A percentile compares a stretch with the other conserved stretches of the same genome.
Evolutionary conservation across 2,329 filamentous ascomycete species (phyloP).

Genomic region (Colletotrichum graminicola): DNA sequence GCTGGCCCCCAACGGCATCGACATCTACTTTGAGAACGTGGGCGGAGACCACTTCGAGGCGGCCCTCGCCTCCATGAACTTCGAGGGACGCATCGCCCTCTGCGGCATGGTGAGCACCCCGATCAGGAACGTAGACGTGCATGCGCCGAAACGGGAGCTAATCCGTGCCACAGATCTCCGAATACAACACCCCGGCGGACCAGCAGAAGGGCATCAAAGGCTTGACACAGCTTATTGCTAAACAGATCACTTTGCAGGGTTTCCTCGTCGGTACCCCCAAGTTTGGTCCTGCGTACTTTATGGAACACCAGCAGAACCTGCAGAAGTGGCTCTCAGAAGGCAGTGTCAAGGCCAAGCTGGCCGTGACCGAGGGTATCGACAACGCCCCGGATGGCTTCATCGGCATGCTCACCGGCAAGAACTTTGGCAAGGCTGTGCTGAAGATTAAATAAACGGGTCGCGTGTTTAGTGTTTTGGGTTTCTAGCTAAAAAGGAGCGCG

Average conservation of each 20-base stretch:
- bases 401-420: slow-evolving; percentile 80
- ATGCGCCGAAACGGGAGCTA: neutral
- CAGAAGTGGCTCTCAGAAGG: slow-evolving; percentile 84
- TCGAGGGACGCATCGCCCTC: slow-evolving; percentile 73
- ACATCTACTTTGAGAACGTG: slow-evolving; percentile 73
- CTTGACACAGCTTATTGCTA: slow-evolving; percentile 71
- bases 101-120: slow-evolving; percentile 71
- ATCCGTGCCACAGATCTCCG: slow-evolving; percentile 63
- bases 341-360: slow-evolving; percentile 77
- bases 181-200: slow-evolving; percentile 73
- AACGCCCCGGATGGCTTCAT: slow-evolving; percentile 79
- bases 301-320: slow-evolving; percentile 82
- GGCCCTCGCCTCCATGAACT: slow-evolving; percentile 63
- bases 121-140: fast-evolving
- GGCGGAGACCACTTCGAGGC: slow-evolving; percentile 66
- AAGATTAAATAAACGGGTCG: slow-evolving; percentile 58
- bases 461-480: neutral
- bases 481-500: neutral
- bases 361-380: slow-evolving; percentile 81
- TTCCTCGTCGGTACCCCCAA: slow-evolving; percentile 81
- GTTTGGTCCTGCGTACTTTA: slow-evolving; percentile 74
- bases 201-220: slow-evolving; percentile 77
- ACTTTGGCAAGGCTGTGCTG: slow-evolving; percentile 88
- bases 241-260: slow-evolving; percentile 78
- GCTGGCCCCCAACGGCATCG: slow-evolving; percentile 82